Evolutionary conservation across 805 yeast species (phyloP).

Genomic region (Myxozyma neglecta): DNA sequence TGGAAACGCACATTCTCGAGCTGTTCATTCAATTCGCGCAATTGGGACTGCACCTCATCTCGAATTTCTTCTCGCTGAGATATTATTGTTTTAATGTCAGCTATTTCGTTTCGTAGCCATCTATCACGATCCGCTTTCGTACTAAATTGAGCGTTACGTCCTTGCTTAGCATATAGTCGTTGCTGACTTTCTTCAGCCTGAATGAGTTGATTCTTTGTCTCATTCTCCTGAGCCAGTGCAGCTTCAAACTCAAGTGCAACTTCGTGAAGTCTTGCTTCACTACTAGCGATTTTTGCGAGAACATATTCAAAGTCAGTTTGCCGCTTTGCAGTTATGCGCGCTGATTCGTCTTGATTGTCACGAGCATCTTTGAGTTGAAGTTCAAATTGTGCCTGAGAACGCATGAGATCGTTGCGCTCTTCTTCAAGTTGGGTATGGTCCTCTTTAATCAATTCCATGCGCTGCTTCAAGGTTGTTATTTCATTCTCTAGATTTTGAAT

Average conservation of each 20-base stretch:
- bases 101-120: constrained; percentile 63
- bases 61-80: constrained; percentile 37
- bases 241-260: constrained; percentile 22
- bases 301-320: constrained; percentile 13
- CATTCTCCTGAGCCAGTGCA: constrained; percentile 18
- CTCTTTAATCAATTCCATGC: constrained; percentile 52
- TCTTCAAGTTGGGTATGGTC: constrained; percentile 57
- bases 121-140: constrained; percentile 59
- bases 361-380: constrained; percentile 40
- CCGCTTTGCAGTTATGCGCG: constrained; percentile 32
- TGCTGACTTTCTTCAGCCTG: constrained; percentile 34
- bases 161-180: constrained; percentile 65
- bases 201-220: constrained; percentile 19
- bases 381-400: constrained; percentile 41
- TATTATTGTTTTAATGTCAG: constrained; percentile 40
- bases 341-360: constrained; percentile 30
- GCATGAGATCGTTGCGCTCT: constrained; percentile 49
- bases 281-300: constrained; percentile 11
- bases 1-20: constrained; percentile 27
- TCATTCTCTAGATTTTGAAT: constrained; percentile 35
- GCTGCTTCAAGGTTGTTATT: constrained; percentile 50
- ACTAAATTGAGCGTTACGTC: constrained; percentile 61
- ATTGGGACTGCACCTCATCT: constrained; percentile 34
- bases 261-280: constrained; percentile 16
- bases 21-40: constrained; percentile 13